These are phyloP conservation scores for Penicillium sp. DNA, from an alignment of 2,329 filamentous ascomycete genomes.

Conservation along the genomic window DNA sequence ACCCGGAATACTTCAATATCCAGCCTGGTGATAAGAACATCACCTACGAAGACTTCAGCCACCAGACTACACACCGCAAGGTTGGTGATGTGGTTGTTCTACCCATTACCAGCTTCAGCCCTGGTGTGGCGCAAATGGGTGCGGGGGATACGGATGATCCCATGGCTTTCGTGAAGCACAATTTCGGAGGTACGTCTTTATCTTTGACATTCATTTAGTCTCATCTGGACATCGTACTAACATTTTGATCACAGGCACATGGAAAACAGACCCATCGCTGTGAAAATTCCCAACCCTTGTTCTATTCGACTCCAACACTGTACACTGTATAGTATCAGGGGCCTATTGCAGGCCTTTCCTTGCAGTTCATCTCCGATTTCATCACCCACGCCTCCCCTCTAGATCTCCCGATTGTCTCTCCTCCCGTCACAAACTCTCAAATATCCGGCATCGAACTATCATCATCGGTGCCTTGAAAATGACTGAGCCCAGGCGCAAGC, in stretches of 20 bases:
- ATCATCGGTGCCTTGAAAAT: background rate
- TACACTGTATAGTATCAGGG: background rate
- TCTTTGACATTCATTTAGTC: background rate
- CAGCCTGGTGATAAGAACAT: slow-evolving; percentile 65
- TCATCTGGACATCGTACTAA: slow-evolving; percentile 14
- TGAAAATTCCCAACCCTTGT: slow-evolving; percentile 12
- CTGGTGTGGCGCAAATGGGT: slow-evolving; percentile 90
- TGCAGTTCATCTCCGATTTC: background rate
- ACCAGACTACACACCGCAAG: slow-evolving; percentile 77
- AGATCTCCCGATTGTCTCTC: background rate
- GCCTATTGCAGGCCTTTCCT: background rate
- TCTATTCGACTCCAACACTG: background rate
- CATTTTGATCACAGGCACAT: slow-evolving; percentile 29
- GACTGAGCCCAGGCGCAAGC: slow-evolving; percentile 2
- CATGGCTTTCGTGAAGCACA: slow-evolving; percentile 96
- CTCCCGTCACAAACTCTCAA: background rate
- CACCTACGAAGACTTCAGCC: slow-evolving; percentile 84
- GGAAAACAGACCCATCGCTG: slow-evolving; percentile 40
- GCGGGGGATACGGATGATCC: slow-evolving; percentile 84
- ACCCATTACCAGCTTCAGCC: slow-evolving; percentile 96
- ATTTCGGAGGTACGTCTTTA: slow-evolving; percentile 73
- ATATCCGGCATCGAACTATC: background rate
- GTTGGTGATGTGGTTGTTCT: slow-evolving; percentile 91
- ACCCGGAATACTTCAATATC: slow-evolving; percentile 84
- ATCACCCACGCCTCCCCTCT: background rate